These are phyloP conservation scores for Leucoagaricus sp. DNA, from an alignment of 1,284 basidiomycete species.

Conservation along the genomic window DNA sequence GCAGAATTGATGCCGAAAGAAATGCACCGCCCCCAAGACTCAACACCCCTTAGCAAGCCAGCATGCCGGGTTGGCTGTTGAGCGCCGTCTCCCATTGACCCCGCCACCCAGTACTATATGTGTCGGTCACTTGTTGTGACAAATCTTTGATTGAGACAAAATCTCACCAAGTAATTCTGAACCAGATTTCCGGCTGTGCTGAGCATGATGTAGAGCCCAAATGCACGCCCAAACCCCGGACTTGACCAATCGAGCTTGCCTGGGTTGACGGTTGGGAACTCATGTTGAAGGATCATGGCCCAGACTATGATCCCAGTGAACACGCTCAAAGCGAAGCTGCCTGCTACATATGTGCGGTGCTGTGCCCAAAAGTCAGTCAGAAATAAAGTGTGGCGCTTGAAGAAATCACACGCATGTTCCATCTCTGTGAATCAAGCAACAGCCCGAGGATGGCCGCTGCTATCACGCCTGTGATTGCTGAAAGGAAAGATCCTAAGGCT, in stretches of 20 bases:
- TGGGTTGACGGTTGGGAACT: slow-evolving; percentile 19
- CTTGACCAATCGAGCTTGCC: slow-evolving; percentile 23
- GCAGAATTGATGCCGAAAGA: slow-evolving; percentile 25
- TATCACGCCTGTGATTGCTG: slow-evolving; percentile 20
- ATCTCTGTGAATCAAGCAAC: slow-evolving; percentile 20
- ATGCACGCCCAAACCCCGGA: slow-evolving; percentile 22
- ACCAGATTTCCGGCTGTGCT: slow-evolving; percentile 21
- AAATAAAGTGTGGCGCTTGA: not conserved
- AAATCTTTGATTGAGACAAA: not conserved
- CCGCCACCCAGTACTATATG: slow-evolving; percentile 24
- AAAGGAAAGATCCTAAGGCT: slow-evolving; percentile 22
- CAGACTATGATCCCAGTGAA: slow-evolving; percentile 23
- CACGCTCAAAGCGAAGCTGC: slow-evolving; percentile 2
- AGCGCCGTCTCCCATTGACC: slow-evolving; percentile 21
- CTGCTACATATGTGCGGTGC: not conserved
- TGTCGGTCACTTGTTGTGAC: not conserved
- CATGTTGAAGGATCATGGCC: slow-evolving; percentile 23
- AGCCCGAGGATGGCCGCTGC: slow-evolving; percentile 19
- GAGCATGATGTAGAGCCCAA: slow-evolving; percentile 22
- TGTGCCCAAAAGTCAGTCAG: not conserved
- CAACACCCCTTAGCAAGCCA: slow-evolving; percentile 20
- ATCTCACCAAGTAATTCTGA: slow-evolving; percentile 22
- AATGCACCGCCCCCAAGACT: slow-evolving; percentile 23
- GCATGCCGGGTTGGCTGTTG: slow-evolving; percentile 21
- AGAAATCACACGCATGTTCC: slow-evolving; percentile 17